These are phyloP conservation scores for Phanerochaete sordida DNA, from an alignment of 768 basidiomycete genomes.

Conservation along the genomic window DNA sequence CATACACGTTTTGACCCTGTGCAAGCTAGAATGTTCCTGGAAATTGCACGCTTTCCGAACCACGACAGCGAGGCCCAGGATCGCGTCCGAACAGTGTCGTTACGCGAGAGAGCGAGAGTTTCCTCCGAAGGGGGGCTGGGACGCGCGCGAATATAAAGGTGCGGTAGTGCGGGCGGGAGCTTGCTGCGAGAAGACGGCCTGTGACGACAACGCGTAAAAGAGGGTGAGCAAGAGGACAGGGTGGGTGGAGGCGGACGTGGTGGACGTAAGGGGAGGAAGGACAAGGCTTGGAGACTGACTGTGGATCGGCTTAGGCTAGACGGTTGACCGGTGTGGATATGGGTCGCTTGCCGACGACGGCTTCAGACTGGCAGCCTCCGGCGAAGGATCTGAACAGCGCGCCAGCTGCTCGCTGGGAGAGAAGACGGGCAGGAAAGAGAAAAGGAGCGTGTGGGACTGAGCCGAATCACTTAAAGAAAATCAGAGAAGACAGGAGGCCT, in stretches of 20 bases:
- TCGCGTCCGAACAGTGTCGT: background rate
- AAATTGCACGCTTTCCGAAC: background rate
- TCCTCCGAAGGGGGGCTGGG: background rate
- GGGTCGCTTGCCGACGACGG: background rate
- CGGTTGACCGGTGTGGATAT: background rate
- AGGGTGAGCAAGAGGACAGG: background rate
- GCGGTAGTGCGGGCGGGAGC: background rate
- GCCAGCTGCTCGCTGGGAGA: background rate
- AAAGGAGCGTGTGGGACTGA: background rate
- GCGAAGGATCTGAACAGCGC: background rate
- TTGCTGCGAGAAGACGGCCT: background rate
- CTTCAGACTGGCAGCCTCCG: background rate
- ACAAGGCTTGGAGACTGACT: background rate
- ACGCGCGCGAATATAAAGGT: background rate
- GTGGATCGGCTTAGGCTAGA: background rate
- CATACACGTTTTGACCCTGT: slow-evolving; percentile 7
- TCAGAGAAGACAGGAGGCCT: background rate
- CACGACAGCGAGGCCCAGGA: background rate
- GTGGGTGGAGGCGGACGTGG: background rate
- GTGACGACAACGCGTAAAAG: background rate
- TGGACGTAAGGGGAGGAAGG: background rate
- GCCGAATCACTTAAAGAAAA: background rate
- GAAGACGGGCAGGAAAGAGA: background rate
- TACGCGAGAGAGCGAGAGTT: background rate
- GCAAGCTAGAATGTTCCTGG: background rate